Conservation (phyloP, 805 yeast species). For the Starmerella sirachaensis region DNA sequence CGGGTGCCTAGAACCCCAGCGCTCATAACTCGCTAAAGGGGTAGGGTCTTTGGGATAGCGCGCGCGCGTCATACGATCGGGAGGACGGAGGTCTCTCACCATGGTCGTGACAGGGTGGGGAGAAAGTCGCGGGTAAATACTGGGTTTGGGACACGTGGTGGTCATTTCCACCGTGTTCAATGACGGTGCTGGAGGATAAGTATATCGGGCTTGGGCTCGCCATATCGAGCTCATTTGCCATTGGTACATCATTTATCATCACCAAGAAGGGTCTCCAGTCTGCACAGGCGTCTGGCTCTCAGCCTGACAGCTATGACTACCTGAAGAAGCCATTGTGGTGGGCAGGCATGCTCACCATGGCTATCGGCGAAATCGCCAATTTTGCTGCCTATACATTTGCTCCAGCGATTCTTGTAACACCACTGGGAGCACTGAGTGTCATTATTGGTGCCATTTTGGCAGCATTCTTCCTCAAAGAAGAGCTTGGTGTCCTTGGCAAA, state of each 20-base stretch:
- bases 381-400: slow-evolving; percentile 94
- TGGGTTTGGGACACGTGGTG: too few species aligned
- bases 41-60: too few species aligned
- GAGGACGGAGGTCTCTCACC: too few species aligned
- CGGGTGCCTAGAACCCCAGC: too few species aligned
- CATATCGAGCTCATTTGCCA: slow-evolving; percentile 74
- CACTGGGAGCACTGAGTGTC: slow-evolving; percentile 80
- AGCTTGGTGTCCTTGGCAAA: slow-evolving; percentile 74
- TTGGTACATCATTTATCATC: slow-evolving; percentile 79
- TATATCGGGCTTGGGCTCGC: slow-evolving; percentile 84
- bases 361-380: slow-evolving; percentile 80
- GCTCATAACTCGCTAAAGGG: too few species aligned
- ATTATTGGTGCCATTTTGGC: slow-evolving; percentile 88
- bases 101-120: too few species aligned
- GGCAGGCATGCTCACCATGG: slow-evolving; percentile 84
- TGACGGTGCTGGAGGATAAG: slow-evolving; percentile 52
- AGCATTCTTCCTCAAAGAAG: slow-evolving; percentile 71
- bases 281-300: slow-evolving; percentile 50
- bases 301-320: slow-evolving; percentile 66
- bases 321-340: slow-evolving; percentile 83
- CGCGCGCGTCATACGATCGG: too few species aligned
- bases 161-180: too few species aligned
- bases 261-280: slow-evolving; percentile 76
- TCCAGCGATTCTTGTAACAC: slow-evolving; percentile 85
- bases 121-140: too few species aligned